Conservation (phyloP, 164 flowering plant genomes). For the Aristolochia fimbriata region DNA sequence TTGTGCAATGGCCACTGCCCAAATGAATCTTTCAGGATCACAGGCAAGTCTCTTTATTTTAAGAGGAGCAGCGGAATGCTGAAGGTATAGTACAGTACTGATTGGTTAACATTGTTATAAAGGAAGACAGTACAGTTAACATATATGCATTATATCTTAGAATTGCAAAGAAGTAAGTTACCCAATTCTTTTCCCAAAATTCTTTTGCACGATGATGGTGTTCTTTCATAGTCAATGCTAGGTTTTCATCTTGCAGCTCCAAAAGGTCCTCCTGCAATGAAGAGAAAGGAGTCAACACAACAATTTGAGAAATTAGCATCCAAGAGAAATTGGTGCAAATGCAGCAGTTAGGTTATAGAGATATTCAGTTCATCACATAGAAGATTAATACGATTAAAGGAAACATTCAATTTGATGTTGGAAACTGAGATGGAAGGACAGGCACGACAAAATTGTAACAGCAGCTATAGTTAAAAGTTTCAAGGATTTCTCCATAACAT, state of each 20-base stretch:
- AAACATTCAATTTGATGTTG: too few species aligned
- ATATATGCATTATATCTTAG: not conserved
- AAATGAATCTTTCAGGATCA: constrained; percentile 84
- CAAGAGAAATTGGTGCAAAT: too few species aligned
- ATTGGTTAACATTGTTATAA: constrained; percentile 5
- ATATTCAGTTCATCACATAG: too few species aligned
- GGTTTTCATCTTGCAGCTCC: constrained; percentile 73
- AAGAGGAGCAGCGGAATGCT: constrained; percentile 81
- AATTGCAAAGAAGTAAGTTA: constrained; percentile 14
- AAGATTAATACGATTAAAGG: too few species aligned
- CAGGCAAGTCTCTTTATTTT: constrained; percentile 88
- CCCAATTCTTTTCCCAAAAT: constrained; percentile 98
- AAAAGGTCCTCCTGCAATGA: constrained; percentile 33
- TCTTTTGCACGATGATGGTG: constrained; percentile 54
- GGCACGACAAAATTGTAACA: too few species aligned
- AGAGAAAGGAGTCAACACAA: not conserved
- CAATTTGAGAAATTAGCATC: not conserved
- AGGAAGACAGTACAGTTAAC: not conserved
- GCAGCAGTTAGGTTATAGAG: too few species aligned
- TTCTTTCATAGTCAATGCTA: constrained; percentile 61
- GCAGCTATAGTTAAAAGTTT: too few species aligned
- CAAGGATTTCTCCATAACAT: too few species aligned
- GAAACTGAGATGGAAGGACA: too few species aligned
- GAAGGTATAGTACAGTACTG: constrained; percentile 10
- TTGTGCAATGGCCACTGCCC: constrained; percentile 89